These are phyloP conservation scores for Rhododendron mucronatum DNA, from an alignment of 148 eudicot genomes.

Conservation along the genomic window DNA sequence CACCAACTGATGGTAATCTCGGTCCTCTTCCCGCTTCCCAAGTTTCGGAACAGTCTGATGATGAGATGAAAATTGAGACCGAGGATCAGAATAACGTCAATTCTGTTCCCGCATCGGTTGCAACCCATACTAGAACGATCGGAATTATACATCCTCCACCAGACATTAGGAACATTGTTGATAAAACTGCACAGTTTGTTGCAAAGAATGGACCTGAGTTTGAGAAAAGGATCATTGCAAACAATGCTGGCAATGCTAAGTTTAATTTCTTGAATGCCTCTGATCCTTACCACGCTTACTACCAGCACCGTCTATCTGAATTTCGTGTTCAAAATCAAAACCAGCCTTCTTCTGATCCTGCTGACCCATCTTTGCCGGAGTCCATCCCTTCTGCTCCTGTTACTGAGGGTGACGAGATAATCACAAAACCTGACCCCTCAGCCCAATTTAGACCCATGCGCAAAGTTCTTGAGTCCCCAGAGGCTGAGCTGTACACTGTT, in stretches of 20 bases:
- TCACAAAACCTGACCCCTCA: slow-evolving; percentile 45
- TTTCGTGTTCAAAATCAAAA: slow-evolving; percentile 46
- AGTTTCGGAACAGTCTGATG: slow-evolving; percentile 28
- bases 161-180: slow-evolving; percentile 59
- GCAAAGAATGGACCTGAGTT: slow-evolving; percentile 63
- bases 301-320: slow-evolving; percentile 55
- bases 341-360: slow-evolving; percentile 21
- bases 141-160: slow-evolving; percentile 66
- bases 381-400: slow-evolving; percentile 21
- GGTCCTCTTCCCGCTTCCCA: slow-evolving; percentile 50
- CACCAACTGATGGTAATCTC: slow-evolving; percentile 55
- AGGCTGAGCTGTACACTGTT: slow-evolving; percentile 61
- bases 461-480: slow-evolving; percentile 57
- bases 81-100: slow-evolving; percentile 32
- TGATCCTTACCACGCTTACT: slow-evolving; percentile 54
- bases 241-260: slow-evolving; percentile 52
- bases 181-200: slow-evolving; percentile 53
- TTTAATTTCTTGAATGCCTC: slow-evolving; percentile 53
- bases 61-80: slow-evolving; percentile 20
- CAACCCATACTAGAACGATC: slow-evolving; percentile 47
- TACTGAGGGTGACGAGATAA: slow-evolving; percentile 25
- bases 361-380: slow-evolving; percentile 28
- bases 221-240: slow-evolving; percentile 61
- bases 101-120: slow-evolving; percentile 31
- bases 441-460: slow-evolving; percentile 49